These are phyloP conservation scores for Cardamine resedifolia DNA, from an alignment of 345 rosid species.

Conservation along the genomic window DNA sequence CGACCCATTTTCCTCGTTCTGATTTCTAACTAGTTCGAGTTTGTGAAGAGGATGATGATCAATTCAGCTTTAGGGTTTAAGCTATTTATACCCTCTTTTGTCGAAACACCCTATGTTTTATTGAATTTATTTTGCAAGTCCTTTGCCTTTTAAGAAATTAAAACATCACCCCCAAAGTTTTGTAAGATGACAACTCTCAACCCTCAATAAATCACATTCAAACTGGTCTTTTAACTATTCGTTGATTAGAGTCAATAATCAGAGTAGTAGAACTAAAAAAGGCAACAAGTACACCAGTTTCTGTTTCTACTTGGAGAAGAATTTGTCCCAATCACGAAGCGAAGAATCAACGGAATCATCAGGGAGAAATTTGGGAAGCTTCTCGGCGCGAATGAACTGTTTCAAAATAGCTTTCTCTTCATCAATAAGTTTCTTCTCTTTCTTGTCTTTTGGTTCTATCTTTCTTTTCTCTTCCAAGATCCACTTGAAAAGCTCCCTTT, in stretches of 20 bases:
- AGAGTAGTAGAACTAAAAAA: constrained; percentile 12
- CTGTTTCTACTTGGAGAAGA: constrained; percentile 33
- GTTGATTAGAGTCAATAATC: constrained; percentile 25
- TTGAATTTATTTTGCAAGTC: neutral
- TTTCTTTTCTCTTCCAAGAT: constrained; percentile 76
- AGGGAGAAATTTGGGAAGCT: constrained; percentile 49
- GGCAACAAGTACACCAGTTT: constrained; percentile 24
- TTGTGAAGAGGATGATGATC: constrained; percentile 17
- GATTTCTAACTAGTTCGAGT: neutral
- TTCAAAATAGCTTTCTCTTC: constrained; percentile 75
- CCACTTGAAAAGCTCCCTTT: constrained; percentile 71
- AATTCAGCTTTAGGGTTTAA: constrained; percentile 37
- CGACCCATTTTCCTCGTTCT: constrained; percentile 54
- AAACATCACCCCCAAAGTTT: neutral
- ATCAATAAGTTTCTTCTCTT: constrained; percentile 53
- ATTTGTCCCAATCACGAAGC: constrained; percentile 32
- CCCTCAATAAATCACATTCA: neutral
- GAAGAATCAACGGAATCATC: constrained; percentile 41
- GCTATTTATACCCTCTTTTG: constrained; percentile 20
- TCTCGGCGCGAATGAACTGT: constrained; percentile 53
- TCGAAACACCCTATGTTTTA: neutral
- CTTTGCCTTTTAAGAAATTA: neutral
- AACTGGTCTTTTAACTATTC: neutral
- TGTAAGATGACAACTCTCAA: neutral
- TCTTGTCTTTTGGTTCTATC: constrained; percentile 48